A percentile compares a stretch with the other conserved stretches of the same genome.
Evolutionary conservation across 2,329 filamentous ascomycete genomes (phyloP).

Genomic region (Colletotrichum cordylinicola): DNA sequence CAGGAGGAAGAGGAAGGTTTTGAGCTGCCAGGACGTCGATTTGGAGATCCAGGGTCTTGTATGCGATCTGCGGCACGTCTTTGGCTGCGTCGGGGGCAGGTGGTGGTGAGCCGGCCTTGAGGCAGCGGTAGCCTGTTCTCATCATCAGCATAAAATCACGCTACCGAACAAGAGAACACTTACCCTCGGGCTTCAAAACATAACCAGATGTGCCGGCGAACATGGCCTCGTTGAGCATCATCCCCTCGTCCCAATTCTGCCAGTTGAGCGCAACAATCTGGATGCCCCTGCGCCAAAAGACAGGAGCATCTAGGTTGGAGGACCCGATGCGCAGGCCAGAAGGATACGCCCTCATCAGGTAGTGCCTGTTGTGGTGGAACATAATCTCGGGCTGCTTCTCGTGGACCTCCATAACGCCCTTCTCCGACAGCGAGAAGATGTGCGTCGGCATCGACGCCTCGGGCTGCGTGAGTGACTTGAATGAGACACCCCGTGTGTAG

Average conservation of each 20-base stretch:
- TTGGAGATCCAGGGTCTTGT: conserved; percentile 70
- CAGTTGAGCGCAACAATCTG: conserved; percentile 94
- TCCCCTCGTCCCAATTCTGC: conserved; percentile 88
- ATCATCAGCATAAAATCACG: neutral
- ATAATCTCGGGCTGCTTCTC: conserved; percentile 57
- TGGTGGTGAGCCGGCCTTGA: conserved; percentile 28
- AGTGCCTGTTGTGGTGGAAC: conserved; percentile 82
- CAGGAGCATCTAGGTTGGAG: conserved; percentile 83
- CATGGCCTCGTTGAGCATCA: conserved; percentile 97
- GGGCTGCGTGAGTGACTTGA: conserved; percentile 78
- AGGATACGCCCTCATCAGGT: conserved; percentile 88
- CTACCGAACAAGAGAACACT: neutral
- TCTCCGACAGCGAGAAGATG: conserved; percentile 73
- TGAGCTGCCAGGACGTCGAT: conserved; percentile 82
- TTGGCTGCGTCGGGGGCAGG: neutral
- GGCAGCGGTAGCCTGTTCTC: conserved; percentile 42
- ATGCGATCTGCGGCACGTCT: conserved; percentile 38
- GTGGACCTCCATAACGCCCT: conserved; percentile 66
- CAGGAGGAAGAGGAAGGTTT: conserved; percentile 69
- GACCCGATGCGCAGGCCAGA: conserved; percentile 82
- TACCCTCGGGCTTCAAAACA: conserved; percentile 80
- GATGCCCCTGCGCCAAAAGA: conserved; percentile 87
- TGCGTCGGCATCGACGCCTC: conserved; percentile 70
- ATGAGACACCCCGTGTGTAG: conserved; percentile 84
- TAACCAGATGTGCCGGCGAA: conserved; percentile 85